phyloP scores from a whole-genome alignment of 177 flowering plant genomes.

The Vitis hybrid region DNA sequence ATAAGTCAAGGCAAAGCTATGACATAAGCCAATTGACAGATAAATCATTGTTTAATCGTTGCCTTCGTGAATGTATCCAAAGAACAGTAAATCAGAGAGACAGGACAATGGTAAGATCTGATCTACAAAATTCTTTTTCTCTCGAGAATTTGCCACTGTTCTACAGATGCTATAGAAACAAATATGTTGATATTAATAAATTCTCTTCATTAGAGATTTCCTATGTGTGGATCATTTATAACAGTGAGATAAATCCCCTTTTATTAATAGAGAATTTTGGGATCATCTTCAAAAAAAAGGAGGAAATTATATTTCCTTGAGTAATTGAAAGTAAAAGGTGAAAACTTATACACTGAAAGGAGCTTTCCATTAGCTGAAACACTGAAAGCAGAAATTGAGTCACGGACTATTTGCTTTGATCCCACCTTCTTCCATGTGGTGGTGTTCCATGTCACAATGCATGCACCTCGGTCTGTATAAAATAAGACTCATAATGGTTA shows the following conservation, averaged over 20 bases:
- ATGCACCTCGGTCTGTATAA: conserved; percentile 55
- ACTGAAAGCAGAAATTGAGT: conserved; percentile 70
- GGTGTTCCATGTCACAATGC: conserved; percentile 70
- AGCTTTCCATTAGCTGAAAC: conserved; percentile 77
- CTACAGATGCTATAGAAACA: neutral
- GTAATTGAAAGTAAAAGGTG: neutral
- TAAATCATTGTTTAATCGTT: neutral
- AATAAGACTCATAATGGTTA: conserved; percentile 11
- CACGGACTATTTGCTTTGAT: conserved; percentile 57
- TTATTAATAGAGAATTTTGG: neutral
- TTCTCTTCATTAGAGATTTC: neutral
- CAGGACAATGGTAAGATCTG: neutral
- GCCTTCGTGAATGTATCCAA: neutral
- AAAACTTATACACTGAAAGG: conserved; percentile 38
- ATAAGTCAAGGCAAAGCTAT: neutral
- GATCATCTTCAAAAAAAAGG: neutral
- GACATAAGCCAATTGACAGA: neutral
- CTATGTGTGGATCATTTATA: neutral
- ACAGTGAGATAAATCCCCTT: neutral
- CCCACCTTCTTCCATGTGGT: conserved; percentile 62
- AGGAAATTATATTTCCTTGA: neutral
- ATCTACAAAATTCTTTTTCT: neutral
- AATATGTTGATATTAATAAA: neutral
- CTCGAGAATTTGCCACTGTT: neutral
- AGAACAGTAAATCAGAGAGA: neutral